Conservation (phyloP, 2,329 filamentous ascomycete genomes). For the Aspergillus pseudoviridinutans region DNA sequence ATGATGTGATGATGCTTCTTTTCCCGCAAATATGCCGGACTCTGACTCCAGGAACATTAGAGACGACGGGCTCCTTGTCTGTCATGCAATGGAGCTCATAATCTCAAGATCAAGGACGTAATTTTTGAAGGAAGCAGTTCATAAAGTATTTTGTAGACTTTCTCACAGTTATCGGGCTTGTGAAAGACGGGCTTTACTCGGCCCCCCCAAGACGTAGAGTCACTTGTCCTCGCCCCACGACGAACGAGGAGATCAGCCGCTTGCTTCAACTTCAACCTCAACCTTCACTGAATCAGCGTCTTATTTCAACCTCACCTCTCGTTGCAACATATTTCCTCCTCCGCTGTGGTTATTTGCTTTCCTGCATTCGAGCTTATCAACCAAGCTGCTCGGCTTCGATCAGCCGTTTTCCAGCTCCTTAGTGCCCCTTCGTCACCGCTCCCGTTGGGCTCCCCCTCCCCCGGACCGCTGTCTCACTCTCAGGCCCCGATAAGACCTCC, state of each 20-base stretch:
- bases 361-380: neutral
- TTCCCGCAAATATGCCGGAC: neutral
- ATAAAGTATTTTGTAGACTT: neutral
- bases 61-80: neutral
- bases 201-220: neutral
- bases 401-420: neutral
- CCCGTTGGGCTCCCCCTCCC: constrained; percentile 9
- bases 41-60: neutral
- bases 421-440: constrained; percentile 1
- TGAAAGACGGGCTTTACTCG: neutral
- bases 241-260: neutral
- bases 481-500: constrained; percentile 19
- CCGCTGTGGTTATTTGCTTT: neutral
- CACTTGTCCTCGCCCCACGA: neutral
- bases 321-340: neutral
- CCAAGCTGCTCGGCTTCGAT: neutral
- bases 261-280: neutral
- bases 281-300: neutral
- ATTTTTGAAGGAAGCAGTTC: neutral
- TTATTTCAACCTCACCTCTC: neutral
- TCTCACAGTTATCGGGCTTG: neutral
- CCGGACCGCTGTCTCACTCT: constrained; percentile 2
- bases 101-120: neutral
- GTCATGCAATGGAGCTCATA: neutral
- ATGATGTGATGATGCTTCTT: neutral